Base-by-base conservation (phyloP, 192 early-diverging fungal genomes). In the Podila epicladia region DNA sequence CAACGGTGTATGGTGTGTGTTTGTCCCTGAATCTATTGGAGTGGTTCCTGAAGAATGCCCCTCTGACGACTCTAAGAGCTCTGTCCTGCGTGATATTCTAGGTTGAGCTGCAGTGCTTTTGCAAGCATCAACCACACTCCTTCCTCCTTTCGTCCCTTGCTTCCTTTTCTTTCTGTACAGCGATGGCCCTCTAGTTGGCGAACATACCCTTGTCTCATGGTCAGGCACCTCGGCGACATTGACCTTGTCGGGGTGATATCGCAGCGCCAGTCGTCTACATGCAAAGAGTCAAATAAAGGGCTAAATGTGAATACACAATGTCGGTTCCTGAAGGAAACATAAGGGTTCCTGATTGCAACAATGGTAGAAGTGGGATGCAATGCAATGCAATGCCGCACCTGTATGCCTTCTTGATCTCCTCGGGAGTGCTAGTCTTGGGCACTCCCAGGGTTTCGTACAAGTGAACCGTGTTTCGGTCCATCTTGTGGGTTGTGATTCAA, bases 161-260 rank as follows among this genome's bases (percentile, higher is more conserved):
- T 17, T 45, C 41, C 41, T 45, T 17, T 45, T 45, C 41, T 17
- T 45, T 4, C 41, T 12, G 41, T 15, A 15, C 41, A 45, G 41
- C 15, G 41, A 15, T 17, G 41, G 41, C 41, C 15, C 13, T 11
- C 15, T 4, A 41, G 35, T 37, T 37, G 41, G 41, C 41, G 17
- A 26, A 32, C 66, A 62, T 71, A 80, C 77, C 61, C 62, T 80
- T 17, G 60, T 53, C 64, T 80, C 77, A 65, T 80, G 77, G 71
- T 80, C 77, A 32, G 77, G 77, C n/a, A 73, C 62, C 50, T 80
- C 77, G 17, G 71, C 67, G 9, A 65, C 59, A 29, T 72, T 74
- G 50, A 78, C 84, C 67, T 95, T 95, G 72, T 95, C 94, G 26
- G 93, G 90, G 72, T 92, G 91, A 60, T 90, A 91, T 55, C 85